These are phyloP conservation scores for Asterella californica DNA, from an alignment of 225 moss, liverwort and hornwort genomes.

Conservation along the genomic window DNA sequence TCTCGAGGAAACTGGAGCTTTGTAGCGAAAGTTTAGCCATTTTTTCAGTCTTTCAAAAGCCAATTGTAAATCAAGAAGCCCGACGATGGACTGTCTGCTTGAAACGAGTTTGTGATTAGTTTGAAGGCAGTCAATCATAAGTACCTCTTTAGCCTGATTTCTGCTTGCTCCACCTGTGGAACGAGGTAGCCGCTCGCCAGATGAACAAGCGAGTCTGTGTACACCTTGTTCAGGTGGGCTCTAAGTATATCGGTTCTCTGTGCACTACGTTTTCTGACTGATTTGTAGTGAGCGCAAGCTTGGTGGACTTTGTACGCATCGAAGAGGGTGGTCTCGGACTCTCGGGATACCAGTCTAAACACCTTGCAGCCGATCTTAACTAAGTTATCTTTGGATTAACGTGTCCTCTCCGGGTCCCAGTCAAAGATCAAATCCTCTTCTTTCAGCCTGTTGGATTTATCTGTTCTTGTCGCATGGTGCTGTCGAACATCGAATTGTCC, in stretches of 20 bases:
- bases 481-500: neutral
- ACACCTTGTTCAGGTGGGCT: neutral
- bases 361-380: neutral
- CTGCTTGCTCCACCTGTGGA: neutral
- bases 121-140: neutral
- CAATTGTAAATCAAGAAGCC: too few species aligned
- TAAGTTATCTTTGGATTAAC: neutral
- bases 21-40: too few species aligned
- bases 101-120: neutral
- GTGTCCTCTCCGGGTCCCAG: neutral
- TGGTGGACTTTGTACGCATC: neutral
- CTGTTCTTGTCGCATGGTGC: neutral
- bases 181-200: neutral
- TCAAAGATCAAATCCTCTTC: neutral
- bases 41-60: too few species aligned
- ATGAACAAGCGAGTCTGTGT: neutral
- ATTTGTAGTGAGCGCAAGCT: neutral
- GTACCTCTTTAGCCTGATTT: neutral
- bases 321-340: neutral
- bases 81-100: too few species aligned
- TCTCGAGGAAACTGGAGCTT: too few species aligned
- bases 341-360: too few species aligned
- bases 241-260: neutral
- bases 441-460: neutral
- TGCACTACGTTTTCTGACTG: neutral